Evolutionary conservation across 352 stramenopile genomes (phyloP).

Genomic region (Pythium utonaiense): DNA sequence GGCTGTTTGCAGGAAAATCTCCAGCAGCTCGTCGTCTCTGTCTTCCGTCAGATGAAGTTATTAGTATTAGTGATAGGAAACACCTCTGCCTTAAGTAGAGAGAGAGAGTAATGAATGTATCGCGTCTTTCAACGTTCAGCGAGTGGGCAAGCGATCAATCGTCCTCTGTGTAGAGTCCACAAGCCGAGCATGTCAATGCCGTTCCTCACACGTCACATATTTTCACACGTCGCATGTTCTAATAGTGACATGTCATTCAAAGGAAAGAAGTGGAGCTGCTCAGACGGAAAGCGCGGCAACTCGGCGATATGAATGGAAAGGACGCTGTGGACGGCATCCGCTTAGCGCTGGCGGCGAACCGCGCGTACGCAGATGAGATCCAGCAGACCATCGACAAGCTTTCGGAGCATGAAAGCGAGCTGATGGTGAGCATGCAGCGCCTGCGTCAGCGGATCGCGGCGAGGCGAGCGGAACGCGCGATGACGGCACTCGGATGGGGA

Average conservation of each 20-base stretch:
- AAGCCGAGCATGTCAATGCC: no score
- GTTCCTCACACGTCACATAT: neutral
- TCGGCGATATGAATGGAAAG: slow-evolving; percentile 6
- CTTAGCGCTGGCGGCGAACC: slow-evolving; percentile 30
- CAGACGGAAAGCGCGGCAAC: neutral
- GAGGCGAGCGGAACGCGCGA: slow-evolving; percentile 44
- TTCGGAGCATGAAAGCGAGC: slow-evolving; percentile 31
- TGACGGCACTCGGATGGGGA: slow-evolving; percentile 29
- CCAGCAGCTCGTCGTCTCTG: neutral
- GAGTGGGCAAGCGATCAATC: no score
- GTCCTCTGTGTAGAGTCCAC: no score
- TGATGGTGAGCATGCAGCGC: slow-evolving; percentile 35
- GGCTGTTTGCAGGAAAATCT: neutral
- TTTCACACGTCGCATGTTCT: neutral
- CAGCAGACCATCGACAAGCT: slow-evolving; percentile 31
- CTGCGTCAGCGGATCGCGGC: slow-evolving; percentile 52
- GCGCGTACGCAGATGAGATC: slow-evolving; percentile 40
- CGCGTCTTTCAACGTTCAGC: neutral
- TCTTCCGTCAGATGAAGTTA: slow-evolving; percentile 3
- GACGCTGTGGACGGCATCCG: neutral
- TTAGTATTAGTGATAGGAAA: neutral
- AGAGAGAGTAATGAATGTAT: neutral
- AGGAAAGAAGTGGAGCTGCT: neutral
- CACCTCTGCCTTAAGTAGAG: neutral
- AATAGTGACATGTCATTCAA: slow-evolving; percentile 7